Conservation (phyloP, 192 early-diverging fungal species). For the Umbelopsis sp. region DNA sequence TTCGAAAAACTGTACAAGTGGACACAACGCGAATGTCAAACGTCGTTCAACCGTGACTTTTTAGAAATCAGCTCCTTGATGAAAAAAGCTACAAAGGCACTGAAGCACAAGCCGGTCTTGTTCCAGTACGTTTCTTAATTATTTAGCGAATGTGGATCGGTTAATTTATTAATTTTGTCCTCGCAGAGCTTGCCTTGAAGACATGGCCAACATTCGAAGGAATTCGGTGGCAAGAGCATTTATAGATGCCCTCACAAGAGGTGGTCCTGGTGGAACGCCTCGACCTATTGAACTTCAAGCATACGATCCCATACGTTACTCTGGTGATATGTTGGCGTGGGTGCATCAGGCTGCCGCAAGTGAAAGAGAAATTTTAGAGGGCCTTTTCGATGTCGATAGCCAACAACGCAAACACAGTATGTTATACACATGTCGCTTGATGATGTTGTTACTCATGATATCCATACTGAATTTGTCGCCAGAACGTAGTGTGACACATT, state of each 20-base stretch:
- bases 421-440: constrained; percentile 21
- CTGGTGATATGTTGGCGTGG: constrained; percentile 98
- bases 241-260: constrained; percentile 74
- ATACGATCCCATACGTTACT: constrained; percentile 87
- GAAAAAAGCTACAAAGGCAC: constrained; percentile 64
- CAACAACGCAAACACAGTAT: constrained; percentile 25
- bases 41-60: constrained; percentile 62
- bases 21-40: constrained; percentile 69
- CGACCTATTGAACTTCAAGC: constrained; percentile 93
- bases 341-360: constrained; percentile 88
- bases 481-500: background rate
- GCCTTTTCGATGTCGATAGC: constrained; percentile 54
- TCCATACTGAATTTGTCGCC: background rate
- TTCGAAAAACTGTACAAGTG: constrained; percentile 78
- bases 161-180: background rate
- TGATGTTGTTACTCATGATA: constrained; percentile 39
- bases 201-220: constrained; percentile 69
- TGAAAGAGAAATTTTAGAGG: constrained; percentile 88
- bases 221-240: constrained; percentile 69
- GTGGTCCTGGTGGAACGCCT: constrained; percentile 76
- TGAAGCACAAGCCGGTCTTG: constrained; percentile 71
- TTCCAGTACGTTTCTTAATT: constrained; percentile 63
- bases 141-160: background rate
- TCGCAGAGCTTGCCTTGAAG: constrained; percentile 68
- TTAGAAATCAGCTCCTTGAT: constrained; percentile 69